Base-by-base conservation (phyloP, 352 stramenopile genomes). In the Phytophthora sp. region DNA sequence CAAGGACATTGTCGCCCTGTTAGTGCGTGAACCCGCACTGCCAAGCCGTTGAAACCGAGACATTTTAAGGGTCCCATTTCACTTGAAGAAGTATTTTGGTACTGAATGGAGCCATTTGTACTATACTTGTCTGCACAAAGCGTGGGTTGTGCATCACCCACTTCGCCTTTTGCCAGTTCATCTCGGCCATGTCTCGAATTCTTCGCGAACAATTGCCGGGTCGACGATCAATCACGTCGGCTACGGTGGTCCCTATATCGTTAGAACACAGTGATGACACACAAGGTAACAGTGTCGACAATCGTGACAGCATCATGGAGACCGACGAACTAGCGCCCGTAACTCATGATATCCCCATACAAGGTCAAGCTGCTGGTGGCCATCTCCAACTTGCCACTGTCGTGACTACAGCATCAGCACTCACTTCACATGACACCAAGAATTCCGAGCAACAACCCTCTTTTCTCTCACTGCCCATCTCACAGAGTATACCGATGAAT, bases 181-280 rank as follows among this genome's bases (percentile, higher is more conserved):
- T n/a, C n/a, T n/a, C n/a, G n/a, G n/a, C n/a, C 29, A 60, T 50
- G 58, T 20, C 58, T 38, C 31, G 6, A 16, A 16, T 7, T 38
- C 33, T 16, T 39, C 33, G 33, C n/a, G 33, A 39, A 39, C 33
- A 13, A 39, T 39, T 13, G 15, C 33, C 33, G 13, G n/a, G 33
- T 52, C 57, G 57, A 13, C 42, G 29, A 24, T 53, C 57, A 15
- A 23, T 52, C 26, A 51, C 23, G 35, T 52, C 58, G 12, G 47
- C 38, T 7, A 51, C 47, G n/a, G 47, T 59, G 12, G 47, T 66
- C 3, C 47, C 46, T 20, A 66, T 23, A 26, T 18, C 15, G 3
- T 38, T 8, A 7, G 45, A 57, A 7, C 29, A 26, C 15, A 26
- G 8, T 20, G 33, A 26, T 5, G 24, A 13, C 16, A 39, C 13